phyloP scores from a whole-genome alignment of 2,329 filamentous ascomycete species.

The Pseudohalonectria lignicola region DNA sequence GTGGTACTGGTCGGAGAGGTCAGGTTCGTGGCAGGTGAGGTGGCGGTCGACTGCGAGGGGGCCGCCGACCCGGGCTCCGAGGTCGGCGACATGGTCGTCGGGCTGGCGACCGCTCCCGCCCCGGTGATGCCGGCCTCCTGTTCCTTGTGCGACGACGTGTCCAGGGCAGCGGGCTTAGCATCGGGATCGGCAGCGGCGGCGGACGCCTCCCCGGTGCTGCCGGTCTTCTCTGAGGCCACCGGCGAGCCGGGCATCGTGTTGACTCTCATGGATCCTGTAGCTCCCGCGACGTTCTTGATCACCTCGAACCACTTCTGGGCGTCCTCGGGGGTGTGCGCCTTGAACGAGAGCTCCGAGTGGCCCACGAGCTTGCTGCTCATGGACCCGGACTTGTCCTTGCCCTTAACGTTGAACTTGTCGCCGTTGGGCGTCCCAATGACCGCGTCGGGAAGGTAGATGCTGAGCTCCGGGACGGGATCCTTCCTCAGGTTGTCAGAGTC shows the following conservation, averaged over 20 bases:
- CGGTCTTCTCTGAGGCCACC: conserved; percentile 6
- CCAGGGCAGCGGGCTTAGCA: conserved; percentile 6
- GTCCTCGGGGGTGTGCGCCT: conserved; percentile 70
- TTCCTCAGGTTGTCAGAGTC: conserved; percentile 64
- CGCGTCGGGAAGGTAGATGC: conserved; percentile 87
- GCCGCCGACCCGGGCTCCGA: conserved; percentile 7
- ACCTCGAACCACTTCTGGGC: conserved; percentile 78
- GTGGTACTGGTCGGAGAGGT: neutral
- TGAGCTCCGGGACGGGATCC: conserved; percentile 76
- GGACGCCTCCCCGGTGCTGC: conserved; percentile 7
- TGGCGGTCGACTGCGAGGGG: neutral
- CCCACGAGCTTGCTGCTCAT: conserved; percentile 74
- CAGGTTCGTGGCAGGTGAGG: neutral
- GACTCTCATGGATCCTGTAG: conserved; percentile 26
- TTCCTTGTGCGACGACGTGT: conserved; percentile 23
- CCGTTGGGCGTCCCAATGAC: conserved; percentile 60
- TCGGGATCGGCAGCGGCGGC: too few species aligned
- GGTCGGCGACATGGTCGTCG: conserved; percentile 17
- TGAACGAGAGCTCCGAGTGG: conserved; percentile 72
- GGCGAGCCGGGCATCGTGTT: conserved; percentile 21
- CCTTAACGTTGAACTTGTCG: conserved; percentile 87
- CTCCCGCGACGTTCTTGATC: conserved; percentile 51
- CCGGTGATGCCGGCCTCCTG: conserved; percentile 37
- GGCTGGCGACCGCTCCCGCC: conserved; percentile 17
- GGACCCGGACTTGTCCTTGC: conserved; percentile 79